Evolutionary conservation across 139 green algal genomes (phyloP).

Genomic region (Coelastrella sp.): DNA sequence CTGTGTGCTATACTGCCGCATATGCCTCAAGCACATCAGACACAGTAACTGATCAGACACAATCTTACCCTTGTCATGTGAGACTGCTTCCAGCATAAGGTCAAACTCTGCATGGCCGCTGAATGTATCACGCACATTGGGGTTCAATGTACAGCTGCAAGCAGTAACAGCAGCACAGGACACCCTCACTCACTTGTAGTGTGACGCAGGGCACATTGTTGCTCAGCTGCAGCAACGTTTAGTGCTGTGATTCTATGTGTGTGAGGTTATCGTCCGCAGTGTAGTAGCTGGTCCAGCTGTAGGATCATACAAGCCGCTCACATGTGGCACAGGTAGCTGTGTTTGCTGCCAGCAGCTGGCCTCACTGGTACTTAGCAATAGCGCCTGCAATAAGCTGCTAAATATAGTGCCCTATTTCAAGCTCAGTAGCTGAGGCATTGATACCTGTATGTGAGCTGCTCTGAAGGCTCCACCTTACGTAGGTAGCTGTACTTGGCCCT

Average conservation of each 20-base stretch:
- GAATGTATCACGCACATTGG: slow-evolving; percentile 42
- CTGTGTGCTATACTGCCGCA: background rate
- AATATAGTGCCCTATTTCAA: background rate
- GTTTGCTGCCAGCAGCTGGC: too few species aligned
- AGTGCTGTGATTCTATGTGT: too few species aligned
- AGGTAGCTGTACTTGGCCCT: slow-evolving; percentile 34
- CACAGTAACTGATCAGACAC: background rate
- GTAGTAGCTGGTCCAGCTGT: too few species aligned
- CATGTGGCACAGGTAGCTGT: too few species aligned
- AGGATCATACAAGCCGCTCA: too few species aligned
- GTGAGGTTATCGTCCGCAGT: too few species aligned
- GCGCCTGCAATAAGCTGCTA: too few species aligned
- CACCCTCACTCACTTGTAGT: too few species aligned
- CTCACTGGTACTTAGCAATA: too few species aligned
- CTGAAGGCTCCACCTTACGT: background rate
- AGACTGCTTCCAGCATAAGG: slow-evolving; percentile 40
- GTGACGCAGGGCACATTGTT: too few species aligned
- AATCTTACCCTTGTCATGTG: slow-evolving; percentile 10
- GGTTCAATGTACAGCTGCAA: slow-evolving; percentile 44
- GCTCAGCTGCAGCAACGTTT: too few species aligned
- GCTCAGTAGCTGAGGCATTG: too few species aligned
- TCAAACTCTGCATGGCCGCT: slow-evolving; percentile 55
- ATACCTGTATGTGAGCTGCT: slow-evolving; percentile 44
- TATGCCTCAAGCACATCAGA: background rate
- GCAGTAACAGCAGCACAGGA: background rate